Evolutionary conservation across 2,329 filamentous ascomycete genomes (phyloP).

Genomic region (Juglanconis oblonga): DNA sequence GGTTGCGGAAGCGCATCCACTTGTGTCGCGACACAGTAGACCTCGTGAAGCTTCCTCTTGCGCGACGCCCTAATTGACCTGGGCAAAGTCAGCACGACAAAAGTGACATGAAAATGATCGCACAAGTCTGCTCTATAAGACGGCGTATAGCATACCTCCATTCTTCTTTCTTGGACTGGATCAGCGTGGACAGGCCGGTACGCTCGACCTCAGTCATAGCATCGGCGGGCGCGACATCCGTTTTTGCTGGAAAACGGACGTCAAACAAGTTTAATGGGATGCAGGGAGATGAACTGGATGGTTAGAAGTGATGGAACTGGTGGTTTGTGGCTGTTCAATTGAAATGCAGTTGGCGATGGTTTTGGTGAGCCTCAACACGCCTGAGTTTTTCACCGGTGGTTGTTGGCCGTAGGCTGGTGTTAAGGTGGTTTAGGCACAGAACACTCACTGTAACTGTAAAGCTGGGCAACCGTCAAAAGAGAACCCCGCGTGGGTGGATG

Average conservation of each 20-base stretch:
- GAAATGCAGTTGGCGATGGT: slow-evolving; percentile 20
- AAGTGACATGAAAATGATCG: slow-evolving; percentile 45
- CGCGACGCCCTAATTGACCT: slow-evolving; percentile 77
- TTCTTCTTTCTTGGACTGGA: slow-evolving; percentile 63
- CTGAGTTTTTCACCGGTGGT: slow-evolving; percentile 15
- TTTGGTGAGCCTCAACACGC: slow-evolving; percentile 14
- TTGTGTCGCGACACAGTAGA: slow-evolving; percentile 77
- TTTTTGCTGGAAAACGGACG: slow-evolving; percentile 62
- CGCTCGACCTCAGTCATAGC: slow-evolving; percentile 70
- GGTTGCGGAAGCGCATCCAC: slow-evolving; percentile 58
- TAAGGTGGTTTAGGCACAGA: not conserved
- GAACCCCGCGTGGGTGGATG: slow-evolving; percentile 2
- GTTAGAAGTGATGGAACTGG: slow-evolving; percentile 33
- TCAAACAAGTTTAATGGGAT: slow-evolving; percentile 33
- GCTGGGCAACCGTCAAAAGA: not conserved
- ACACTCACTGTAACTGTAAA: no score
- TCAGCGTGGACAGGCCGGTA: slow-evolving; percentile 63
- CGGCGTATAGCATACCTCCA: slow-evolving; percentile 51
- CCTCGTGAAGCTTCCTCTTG: slow-evolving; percentile 86
- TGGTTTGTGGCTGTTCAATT: slow-evolving; percentile 32
- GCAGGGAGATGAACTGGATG: slow-evolving; percentile 29
- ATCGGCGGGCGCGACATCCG: slow-evolving; percentile 67
- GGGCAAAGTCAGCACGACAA: slow-evolving; percentile 40
- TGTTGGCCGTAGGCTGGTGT: slow-evolving; percentile 7
- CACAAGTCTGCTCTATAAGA: slow-evolving; percentile 47